Conservation (phyloP, 1,284 basidiomycete species). For the Rhodofomes roseus region DNA sequence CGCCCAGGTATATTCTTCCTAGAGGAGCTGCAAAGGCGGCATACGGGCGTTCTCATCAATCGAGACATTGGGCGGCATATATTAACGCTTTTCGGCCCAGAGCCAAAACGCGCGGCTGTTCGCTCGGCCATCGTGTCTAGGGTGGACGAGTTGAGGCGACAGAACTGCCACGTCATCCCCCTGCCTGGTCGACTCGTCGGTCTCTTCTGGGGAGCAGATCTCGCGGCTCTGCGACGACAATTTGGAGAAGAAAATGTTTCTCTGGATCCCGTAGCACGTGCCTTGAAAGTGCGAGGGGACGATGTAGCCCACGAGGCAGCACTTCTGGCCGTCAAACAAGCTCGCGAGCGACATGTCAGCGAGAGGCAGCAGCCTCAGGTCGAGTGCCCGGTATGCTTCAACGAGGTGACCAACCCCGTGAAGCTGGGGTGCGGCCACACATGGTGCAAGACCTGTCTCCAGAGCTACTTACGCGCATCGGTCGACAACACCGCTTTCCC, state of each 20-base stretch:
- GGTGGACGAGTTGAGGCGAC: constrained; percentile 36
- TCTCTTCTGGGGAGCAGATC: constrained; percentile 40
- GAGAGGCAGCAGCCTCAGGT: constrained; percentile 16
- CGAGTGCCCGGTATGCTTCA: constrained; percentile 62
- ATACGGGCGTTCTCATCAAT: constrained; percentile 40
- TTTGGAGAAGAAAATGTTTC: constrained; percentile 40
- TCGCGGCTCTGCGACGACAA: constrained; percentile 33
- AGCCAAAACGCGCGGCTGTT: constrained; percentile 34
- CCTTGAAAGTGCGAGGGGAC: constrained; percentile 34
- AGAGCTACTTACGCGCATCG: constrained; percentile 51
- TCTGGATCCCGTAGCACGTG: constrained; percentile 26
- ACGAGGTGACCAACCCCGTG: constrained; percentile 45
- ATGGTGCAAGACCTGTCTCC: constrained; percentile 61
- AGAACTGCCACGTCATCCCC: constrained; percentile 38
- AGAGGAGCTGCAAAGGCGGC: constrained; percentile 32
- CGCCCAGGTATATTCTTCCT: constrained; percentile 42
- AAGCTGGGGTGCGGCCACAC: constrained; percentile 57
- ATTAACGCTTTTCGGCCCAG: constrained; percentile 51
- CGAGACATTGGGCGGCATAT: constrained; percentile 36
- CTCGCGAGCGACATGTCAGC: constrained; percentile 27
- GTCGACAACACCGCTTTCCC: constrained; percentile 62
- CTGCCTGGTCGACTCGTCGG: constrained; percentile 43
- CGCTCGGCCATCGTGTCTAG: constrained; percentile 43
- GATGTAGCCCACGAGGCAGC: constrained; percentile 35
- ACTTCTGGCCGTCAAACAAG: constrained; percentile 34